phyloP scores from a whole-genome alignment of 2,329 filamentous ascomycete genomes.

The Alternaria burnsii region DNA sequence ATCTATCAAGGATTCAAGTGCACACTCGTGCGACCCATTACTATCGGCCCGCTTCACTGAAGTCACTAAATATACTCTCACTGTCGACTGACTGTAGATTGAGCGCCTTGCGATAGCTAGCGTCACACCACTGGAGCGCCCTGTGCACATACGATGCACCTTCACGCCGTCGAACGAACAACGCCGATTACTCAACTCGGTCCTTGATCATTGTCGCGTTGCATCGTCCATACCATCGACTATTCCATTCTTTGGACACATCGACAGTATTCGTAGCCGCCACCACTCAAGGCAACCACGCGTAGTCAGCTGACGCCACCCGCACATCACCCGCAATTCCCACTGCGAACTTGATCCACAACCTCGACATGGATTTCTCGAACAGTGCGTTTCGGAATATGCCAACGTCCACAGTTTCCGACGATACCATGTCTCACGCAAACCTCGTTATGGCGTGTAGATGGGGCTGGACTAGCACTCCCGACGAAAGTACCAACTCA shows the following conservation, averaged over 20 bases:
- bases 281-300: constrained; percentile 32
- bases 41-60: constrained; percentile 21
- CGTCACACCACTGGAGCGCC: constrained; percentile 30
- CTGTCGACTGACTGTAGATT: constrained; percentile 1
- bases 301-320: constrained; percentile 37
- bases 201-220: constrained; percentile 15
- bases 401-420: constrained; percentile 32
- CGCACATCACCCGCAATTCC: constrained; percentile 4
- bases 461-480: constrained; percentile 46
- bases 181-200: constrained; percentile 22
- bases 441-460: constrained; percentile 45
- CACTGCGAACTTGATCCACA: constrained; percentile 3
- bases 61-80: constrained; percentile 10
- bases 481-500: constrained; percentile 25
- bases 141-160: constrained; percentile 38
- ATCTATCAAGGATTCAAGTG: constrained; percentile 13
- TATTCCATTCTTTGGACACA: constrained; percentile 6
- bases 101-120: constrained; percentile 24
- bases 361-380: constrained; percentile 43
- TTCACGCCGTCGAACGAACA: constrained; percentile 26
- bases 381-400: constrained; percentile 35
- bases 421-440: constrained; percentile 45
- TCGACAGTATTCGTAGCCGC: neutral
- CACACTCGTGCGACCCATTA: constrained; percentile 10
- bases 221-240: constrained; percentile 1